These are phyloP conservation scores for Candida boidinii DNA, from an alignment of 805 yeast species.

Conservation along the genomic window DNA sequence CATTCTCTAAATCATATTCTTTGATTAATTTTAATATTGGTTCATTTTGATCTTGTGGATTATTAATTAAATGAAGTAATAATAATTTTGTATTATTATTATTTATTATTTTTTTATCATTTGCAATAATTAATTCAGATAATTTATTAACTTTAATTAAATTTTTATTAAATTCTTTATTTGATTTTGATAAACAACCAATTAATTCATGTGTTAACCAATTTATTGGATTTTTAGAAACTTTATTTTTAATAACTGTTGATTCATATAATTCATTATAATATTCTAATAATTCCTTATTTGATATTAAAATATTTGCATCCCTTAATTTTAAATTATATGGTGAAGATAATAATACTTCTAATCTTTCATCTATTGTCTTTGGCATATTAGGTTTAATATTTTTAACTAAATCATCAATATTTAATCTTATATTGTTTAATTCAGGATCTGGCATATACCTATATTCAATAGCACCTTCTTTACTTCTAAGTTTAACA, in stretches of 20 bases:
- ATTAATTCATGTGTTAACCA: constrained; percentile 80
- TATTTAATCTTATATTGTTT: constrained; percentile 44
- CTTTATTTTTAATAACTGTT: constrained; percentile 13
- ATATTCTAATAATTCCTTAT: constrained; percentile 39
- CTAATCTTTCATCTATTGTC: constrained; percentile 53
- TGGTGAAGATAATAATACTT: constrained; percentile 36
- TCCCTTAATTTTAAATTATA: constrained; percentile 59
- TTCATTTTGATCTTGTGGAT: constrained; percentile 27
- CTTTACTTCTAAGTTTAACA: constrained; percentile 63
- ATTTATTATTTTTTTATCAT: constrained; percentile 44
- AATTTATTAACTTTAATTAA: constrained; percentile 35
- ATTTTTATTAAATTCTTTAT: constrained; percentile 23
- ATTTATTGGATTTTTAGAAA: constrained; percentile 38
- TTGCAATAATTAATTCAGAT: constrained; percentile 47
- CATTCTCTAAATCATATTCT: constrained; percentile 44
- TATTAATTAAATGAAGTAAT: constrained; percentile 50
- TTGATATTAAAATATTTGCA: constrained; percentile 58
- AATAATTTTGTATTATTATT: constrained; percentile 60
- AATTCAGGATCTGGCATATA: constrained; percentile 94
- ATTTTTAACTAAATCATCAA: constrained; percentile 33
- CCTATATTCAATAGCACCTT: constrained; percentile 76
- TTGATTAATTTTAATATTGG: constrained; percentile 38
- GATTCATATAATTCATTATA: constrained; percentile 36
- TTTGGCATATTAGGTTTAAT: constrained; percentile 35
- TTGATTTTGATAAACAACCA: constrained; percentile 55